A percentile compares a stretch with the other conserved stretches of the same genome.
phyloP scores from a whole-genome alignment of 2,329 filamentous ascomycete species.

The Knufia petricola region DNA sequence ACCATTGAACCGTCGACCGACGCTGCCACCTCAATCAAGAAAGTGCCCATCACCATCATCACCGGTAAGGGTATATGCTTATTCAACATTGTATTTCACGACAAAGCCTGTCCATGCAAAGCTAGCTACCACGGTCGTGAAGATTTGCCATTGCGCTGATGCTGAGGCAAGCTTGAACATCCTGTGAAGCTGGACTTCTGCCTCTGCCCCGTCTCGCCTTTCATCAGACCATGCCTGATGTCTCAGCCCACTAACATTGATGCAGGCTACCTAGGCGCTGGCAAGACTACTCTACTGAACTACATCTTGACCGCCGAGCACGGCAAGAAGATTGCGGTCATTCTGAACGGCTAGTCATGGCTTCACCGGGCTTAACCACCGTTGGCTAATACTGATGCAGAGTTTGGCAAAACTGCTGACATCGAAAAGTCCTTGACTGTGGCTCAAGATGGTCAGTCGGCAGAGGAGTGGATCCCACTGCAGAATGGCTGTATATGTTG shows the following conservation, averaged over 20 bases:
- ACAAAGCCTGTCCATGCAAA: not conserved
- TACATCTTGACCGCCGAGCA: slow-evolving; percentile 92
- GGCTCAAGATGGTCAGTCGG: slow-evolving; percentile 69
- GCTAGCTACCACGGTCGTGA: not conserved
- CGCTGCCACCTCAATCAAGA: slow-evolving; percentile 25
- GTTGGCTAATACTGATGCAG: slow-evolving; percentile 32
- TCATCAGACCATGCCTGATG: not conserved
- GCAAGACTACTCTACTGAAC: slow-evolving; percentile 90
- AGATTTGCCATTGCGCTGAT: not conserved
- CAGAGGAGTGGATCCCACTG: slow-evolving; percentile 90
- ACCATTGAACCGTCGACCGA: slow-evolving; percentile 13
- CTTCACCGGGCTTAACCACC: not conserved
- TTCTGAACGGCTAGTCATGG: slow-evolving; percentile 64
- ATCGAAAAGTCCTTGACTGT: slow-evolving; percentile 95
- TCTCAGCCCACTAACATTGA: slow-evolving; percentile 3
- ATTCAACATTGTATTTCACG: not conserved
- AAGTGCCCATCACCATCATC: slow-evolving; percentile 43
- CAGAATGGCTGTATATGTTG: slow-evolving; percentile 97
- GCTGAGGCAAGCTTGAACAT: not conserved
- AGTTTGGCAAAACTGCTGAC: slow-evolving; percentile 78
- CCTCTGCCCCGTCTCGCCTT: not conserved
- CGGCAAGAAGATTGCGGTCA: slow-evolving; percentile 96
- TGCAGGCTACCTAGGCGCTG: slow-evolving; percentile 85
- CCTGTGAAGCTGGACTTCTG: slow-evolving; percentile 5
- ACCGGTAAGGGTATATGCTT: slow-evolving; percentile 33